phyloP scores from a whole-genome alignment of 441 rosid species.

The Adansonia gregorii region DNA sequence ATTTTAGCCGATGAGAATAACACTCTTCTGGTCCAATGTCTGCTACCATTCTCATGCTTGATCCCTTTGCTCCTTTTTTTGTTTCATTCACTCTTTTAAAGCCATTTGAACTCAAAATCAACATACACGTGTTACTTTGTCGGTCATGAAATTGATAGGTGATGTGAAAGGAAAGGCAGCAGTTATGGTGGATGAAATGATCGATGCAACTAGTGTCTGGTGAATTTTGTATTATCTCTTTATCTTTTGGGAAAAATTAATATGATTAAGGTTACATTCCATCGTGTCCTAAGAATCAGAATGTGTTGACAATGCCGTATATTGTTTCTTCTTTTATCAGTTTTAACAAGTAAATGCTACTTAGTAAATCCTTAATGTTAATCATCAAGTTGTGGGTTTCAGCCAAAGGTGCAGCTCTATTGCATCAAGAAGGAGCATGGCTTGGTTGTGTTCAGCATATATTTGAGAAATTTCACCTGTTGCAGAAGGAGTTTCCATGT shows the following conservation, averaged over 20 bases:
- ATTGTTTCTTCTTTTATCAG: not conserved
- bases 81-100: not conserved
- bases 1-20: not conserved
- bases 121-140: conserved; percentile 25
- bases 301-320: not conserved
- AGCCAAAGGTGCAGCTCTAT: conserved; percentile 89
- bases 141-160: conserved; percentile 95
- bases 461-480: no score
- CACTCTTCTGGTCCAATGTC: not conserved
- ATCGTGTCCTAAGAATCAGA: not conserved
- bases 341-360: not conserved
- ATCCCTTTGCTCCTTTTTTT: not conserved
- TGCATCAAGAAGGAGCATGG: conserved; percentile 95
- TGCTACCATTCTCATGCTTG: conserved; percentile 1
- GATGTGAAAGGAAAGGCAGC: conserved; percentile 95
- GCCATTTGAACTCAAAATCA: not conserved
- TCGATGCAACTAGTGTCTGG: conserved; percentile 75
- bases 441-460: no score
- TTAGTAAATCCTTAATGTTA: conserved; percentile 18
- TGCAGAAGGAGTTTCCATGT: no score
- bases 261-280: conserved; percentile 11
- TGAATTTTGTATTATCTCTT: not conserved
- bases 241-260: not conserved
- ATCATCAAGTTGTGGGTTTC: conserved; percentile 22
- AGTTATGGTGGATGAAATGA: conserved; percentile 97